Evolutionary conservation across 2,329 filamentous ascomycete genomes (phyloP), one percentile per base, ranked within the genome.

Genomic region (Westerdykella aurantiaca): DNA sequence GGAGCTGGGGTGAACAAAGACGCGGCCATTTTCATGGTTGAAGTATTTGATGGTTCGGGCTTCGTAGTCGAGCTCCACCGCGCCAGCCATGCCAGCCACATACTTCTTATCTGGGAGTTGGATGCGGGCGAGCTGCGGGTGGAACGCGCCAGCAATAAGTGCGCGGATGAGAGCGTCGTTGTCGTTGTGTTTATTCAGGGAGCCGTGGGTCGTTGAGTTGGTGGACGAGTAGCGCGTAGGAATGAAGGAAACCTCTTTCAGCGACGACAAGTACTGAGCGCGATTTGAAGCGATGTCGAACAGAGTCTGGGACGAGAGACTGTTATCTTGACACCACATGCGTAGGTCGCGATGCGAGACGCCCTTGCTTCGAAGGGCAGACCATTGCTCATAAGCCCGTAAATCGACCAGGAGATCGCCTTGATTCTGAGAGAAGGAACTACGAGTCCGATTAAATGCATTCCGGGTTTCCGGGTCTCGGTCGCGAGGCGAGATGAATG

Each of bases 21-120:
- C 88, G 6, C 93, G 79, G 2, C 63, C 63, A 31, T 67, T 65
- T 16, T 63, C 61, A 22, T 63, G 63, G 54, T 73, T 88, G 68
- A 88, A 97, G 71, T 90, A 98, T 64, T 89, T 93, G 69, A 98
- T 96, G 3, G 85, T 87, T 42, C 83, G 79, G 4, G 91, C 91
- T 68, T 97, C 91, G 0, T 91, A 91, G 61, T 98, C 93, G 6
- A 96, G 76, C 64, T 93, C 91, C 1, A 97, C 87, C 0, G 93
- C 88, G 6, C 93, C 93, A 1, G 88, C 87, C 50, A 94, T 80
- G 2, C 87, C 88, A 31, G 83, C 82, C 11, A 87, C 86, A 67
- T 94, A 98, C 67, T 96, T 97, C 73, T 95, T 95, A 69, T 95
- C 88, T 0, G 93, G 93, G 55, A 96, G 88, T 52, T 89, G 85